Percentiles rank a stretch among this genome's conserved stretches.
These are phyloP conservation scores for Nakazawaea holstii DNA, from an alignment of 805 yeast genomes.

Conservation along the genomic window DNA sequence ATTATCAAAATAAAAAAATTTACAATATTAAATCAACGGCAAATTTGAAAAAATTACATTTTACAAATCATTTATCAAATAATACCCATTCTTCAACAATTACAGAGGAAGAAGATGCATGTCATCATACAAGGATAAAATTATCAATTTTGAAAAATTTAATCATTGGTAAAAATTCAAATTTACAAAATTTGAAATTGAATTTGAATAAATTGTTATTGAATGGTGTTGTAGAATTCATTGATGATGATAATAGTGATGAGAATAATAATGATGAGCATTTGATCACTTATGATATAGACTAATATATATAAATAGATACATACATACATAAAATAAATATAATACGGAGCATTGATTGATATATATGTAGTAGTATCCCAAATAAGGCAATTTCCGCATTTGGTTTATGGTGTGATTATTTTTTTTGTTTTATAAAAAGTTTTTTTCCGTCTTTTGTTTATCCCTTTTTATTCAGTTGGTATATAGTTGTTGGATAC, in stretches of 20 bases:
- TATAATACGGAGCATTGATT: no score
- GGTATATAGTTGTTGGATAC: not conserved
- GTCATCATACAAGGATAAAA: not conserved
- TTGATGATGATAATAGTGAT: not conserved
- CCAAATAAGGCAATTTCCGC: not conserved
- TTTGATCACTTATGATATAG: no score
- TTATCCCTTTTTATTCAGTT: no score
- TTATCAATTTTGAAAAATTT: conserved; percentile 2
- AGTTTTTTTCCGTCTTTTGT: not conserved
- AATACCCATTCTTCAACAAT: not conserved
- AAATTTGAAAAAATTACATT: conserved; percentile 10
- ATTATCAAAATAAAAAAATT: not conserved
- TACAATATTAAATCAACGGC: conserved; percentile 10
- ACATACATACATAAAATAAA: no score
- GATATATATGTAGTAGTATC: not conserved
- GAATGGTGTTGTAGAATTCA: not conserved
- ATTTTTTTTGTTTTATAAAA: conserved; percentile 1
- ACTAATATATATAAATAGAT: no score
- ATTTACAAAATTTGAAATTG: not conserved
- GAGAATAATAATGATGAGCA: not conserved
- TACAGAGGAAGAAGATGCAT: not conserved
- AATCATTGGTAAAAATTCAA: not conserved
- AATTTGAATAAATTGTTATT: conserved; percentile 1
- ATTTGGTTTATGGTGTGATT: conserved; percentile 3
- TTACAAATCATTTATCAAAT: not conserved